Evolutionary conservation across 441 rosid species (phyloP).

Genomic region (Populus hybrid): DNA sequence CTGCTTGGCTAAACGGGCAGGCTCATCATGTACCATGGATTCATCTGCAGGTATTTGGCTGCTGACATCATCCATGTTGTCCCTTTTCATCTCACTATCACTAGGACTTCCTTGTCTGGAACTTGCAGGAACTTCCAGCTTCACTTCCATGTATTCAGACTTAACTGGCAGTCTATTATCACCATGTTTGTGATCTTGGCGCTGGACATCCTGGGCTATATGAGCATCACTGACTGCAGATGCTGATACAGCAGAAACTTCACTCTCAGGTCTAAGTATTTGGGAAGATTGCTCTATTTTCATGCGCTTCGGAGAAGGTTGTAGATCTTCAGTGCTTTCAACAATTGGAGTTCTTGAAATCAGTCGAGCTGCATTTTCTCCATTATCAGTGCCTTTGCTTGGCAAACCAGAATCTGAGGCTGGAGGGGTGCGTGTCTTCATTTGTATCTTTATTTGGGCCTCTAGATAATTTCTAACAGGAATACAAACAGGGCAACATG

Average conservation of each 20-base stretch:
- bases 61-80: conserved; percentile 42
- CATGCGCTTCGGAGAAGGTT: conserved; percentile 86
- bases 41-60: conserved; percentile 47
- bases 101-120: conserved; percentile 56
- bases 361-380: conserved; percentile 43
- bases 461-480: conserved; percentile 71
- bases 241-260: conserved; percentile 45
- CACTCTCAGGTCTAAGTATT: conserved; percentile 44
- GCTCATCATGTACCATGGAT: conserved; percentile 32
- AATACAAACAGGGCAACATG: conserved; percentile 90
- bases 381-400: conserved; percentile 43
- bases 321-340: conserved; percentile 57
- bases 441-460: conserved; percentile 50
- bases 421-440: conserved; percentile 46
- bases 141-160: conserved; percentile 60
- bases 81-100: conserved; percentile 46
- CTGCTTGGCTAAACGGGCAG: conserved; percentile 39
- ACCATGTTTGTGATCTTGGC: conserved; percentile 49
- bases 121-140: conserved; percentile 52
- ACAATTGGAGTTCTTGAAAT: conserved; percentile 38
- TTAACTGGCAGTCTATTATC: conserved; percentile 48
- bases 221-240: conserved; percentile 43
- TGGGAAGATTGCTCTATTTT: conserved; percentile 73
- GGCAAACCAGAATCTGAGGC: conserved; percentile 42
- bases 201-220: conserved; percentile 42